Evolutionary conservation across 73 alveolate genomes (phyloP), one percentile per base, ranked within the genome.

Genomic region (Vitrella brassicaformis): DNA sequence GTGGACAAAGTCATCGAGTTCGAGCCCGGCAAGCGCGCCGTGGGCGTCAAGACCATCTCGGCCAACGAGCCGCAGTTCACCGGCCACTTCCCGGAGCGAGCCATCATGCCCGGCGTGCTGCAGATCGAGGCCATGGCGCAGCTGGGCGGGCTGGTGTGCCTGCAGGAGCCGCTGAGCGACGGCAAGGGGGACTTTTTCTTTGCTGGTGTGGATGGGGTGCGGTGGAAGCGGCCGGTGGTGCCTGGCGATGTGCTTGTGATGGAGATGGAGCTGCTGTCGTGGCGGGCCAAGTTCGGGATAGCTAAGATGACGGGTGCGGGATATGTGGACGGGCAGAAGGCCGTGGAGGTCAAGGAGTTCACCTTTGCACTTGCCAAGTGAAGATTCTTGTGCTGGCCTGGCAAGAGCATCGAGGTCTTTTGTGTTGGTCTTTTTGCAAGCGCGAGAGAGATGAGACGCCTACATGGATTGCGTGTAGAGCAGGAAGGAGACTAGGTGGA

Each of bases 11-110:
- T 75, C 71, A 75, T 75, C 75, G 74, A 75, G 74, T 31, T 75
- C 7, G 82, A 75, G 65, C 67, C 67, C 75, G 68, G 67, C 71
- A 75, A 75, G 64, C 70, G 82, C 0, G 82, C 82, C 18, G 82
- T 75, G 29, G 82, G 82, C 10, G 39, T 75, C 66, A 75, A 75
- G 82, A 75, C 66, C 65, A 56, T 75, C 45, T 45, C 82, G 8
- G 75, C 75, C 75, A 75, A 75, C 39, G 82, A 75, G 82, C 82
- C 82, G 45, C 82, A 75, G 82, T 75, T 75, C 82, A 75, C 82
- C 56, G 82, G 82, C 30, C 82, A 75, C 65, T 75, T 75, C 29
- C 82, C 82, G 10, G 82, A 75, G 64, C 47, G 70, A 22, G 75
- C 82, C 32, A 75, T 75, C 82, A 75, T 75, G 82, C 82, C 82